These are phyloP conservation scores for Oryza glaberrima DNA, from an alignment of 176 grass and related monocot genomes.

Conservation along the genomic window DNA sequence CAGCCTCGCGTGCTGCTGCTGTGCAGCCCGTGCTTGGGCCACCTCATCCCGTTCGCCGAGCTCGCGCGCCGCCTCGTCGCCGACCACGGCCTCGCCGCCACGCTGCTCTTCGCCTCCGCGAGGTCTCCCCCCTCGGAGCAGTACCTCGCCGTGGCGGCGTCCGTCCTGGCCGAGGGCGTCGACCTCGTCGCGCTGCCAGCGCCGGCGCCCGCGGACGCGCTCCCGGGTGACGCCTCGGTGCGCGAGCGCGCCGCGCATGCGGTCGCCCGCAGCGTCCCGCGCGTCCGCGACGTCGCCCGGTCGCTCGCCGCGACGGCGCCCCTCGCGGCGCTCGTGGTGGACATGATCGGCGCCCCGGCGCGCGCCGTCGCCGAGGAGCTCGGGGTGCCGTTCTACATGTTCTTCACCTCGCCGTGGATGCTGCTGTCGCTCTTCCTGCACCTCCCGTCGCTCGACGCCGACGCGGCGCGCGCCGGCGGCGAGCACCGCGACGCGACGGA, in stretches of 20 bases:
- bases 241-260: background rate
- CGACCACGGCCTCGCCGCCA: constrained; percentile 57
- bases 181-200: constrained; percentile 49
- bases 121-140: constrained; percentile 49
- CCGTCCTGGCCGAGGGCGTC: constrained; percentile 42
- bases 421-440: constrained; percentile 62
- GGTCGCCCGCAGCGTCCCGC: background rate
- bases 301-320: background rate
- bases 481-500: constrained; percentile 53
- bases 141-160: constrained; percentile 36
- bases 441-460: constrained; percentile 54
- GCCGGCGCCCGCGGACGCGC: background rate
- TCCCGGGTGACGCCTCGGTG: background rate
- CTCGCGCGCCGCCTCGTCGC: constrained; percentile 61
- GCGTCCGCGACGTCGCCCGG: background rate
- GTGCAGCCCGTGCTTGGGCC: constrained; percentile 70
- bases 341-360: constrained; percentile 50
- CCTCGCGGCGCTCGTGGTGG: constrained; percentile 54
- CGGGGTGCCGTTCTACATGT: constrained; percentile 52
- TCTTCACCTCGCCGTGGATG: constrained; percentile 61
- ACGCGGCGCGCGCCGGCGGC: constrained; percentile 37
- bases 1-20: constrained; percentile 42
- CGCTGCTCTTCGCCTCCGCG: constrained; percentile 58
- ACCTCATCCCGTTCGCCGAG: constrained; percentile 69
- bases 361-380: constrained; percentile 41